phyloP scores from a whole-genome alignment of 139 green algal species.

The Astrephomene gubernaculifera region DNA sequence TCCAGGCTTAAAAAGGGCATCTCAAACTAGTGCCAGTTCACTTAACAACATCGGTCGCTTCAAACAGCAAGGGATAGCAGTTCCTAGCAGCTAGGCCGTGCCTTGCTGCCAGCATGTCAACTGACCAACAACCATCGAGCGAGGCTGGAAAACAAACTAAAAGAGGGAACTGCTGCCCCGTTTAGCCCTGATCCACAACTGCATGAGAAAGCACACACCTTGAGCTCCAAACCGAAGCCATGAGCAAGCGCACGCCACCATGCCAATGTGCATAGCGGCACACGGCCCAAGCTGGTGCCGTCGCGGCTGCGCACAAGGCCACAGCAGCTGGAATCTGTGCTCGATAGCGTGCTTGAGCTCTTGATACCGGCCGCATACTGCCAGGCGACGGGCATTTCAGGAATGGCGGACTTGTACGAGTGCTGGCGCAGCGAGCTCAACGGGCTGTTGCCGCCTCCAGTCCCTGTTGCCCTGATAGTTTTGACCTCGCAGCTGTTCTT shows the following conservation, averaged over 20 bases:
- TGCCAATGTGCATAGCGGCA: background rate
- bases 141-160: too few species aligned
- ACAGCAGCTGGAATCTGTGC: background rate
- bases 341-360: background rate
- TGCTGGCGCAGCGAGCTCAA: background rate
- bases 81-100: too few species aligned
- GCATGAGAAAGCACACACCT: background rate
- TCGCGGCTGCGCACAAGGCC: background rate
- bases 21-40: too few species aligned
- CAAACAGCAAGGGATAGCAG: too few species aligned
- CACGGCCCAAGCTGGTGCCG: background rate
- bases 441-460: background rate
- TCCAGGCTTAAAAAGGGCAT: too few species aligned
- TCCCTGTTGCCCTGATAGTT: background rate
- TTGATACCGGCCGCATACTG: slow-evolving; percentile 20
- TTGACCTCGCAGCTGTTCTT: background rate
- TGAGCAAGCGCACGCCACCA: background rate
- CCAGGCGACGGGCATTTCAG: background rate
- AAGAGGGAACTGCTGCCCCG: too few species aligned
- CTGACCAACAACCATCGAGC: too few species aligned
- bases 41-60: too few species aligned
- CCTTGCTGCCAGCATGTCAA: too few species aligned
- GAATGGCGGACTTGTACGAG: background rate
- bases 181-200: too few species aligned
- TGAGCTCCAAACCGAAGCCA: background rate